Evolutionary conservation across 2,329 filamentous ascomycete genomes (phyloP), one percentile per base, ranked within the genome.

Genomic region (Talaromyces islandicus): DNA sequence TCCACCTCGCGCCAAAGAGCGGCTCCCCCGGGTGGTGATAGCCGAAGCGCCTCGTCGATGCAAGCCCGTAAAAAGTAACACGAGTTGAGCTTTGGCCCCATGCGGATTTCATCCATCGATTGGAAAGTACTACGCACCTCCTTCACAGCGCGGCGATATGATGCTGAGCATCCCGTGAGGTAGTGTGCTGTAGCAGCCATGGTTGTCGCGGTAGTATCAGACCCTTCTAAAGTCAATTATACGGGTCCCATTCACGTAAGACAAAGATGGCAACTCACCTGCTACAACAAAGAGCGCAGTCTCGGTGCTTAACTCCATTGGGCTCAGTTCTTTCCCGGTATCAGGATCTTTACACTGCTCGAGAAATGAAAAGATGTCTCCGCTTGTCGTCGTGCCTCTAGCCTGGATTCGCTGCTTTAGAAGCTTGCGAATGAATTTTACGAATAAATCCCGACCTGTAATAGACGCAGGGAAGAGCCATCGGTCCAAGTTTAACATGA

Each of bases 11-110:
- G 54, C 9, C 59, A 56, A 4, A 66, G 57, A 14, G 58, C 62
- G 14, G 62, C 60, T n/a, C 57, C 32, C 32, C 53, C 58, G 3
- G 64, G 46, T 1, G 64, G 64, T 3, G 59, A 58, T 5, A 64
- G n/a, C 1, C 64, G 60, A 24, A 65, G 55, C 1, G 64, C 64
- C 43, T 66, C 64, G 35, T 66, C 64, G 32, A 65, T 54, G 32
- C 64, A 65, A 4, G 64, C 64, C 9, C 62, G 32, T 11, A 65
- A 59, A 41, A 63, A 65, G 52, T 11, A 24, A 54, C 52, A 54
- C 2, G n/a, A 24, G 25, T 24, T 29, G n/a, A 54, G 29, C 29
- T 54, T 29, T 35, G 52, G 52, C 21, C 52, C 52, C n/a, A 19
- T 17, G 52, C 21, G 21, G 4, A 54, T 29, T 32, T 29, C 52